Base-by-base conservation (phyloP, 305 asterid genomes). In the Fraxinus ornus region DNA sequence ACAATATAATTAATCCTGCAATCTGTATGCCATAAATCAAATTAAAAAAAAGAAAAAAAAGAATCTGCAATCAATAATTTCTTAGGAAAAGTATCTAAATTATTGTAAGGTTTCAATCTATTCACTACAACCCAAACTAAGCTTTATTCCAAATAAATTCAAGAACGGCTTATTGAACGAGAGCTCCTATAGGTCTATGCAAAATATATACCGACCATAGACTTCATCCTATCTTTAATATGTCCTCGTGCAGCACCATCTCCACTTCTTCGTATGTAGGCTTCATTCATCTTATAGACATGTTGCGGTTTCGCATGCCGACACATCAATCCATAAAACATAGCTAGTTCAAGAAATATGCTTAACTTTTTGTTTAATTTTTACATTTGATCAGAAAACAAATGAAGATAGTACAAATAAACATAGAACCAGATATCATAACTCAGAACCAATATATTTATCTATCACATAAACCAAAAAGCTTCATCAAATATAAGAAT, bases 1-100 rank as follows among this genome's bases (percentile, higher is more conserved):
- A 17, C 15, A 37, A 17, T 75, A 62, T 22, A 35, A 80, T 7
- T 64, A 70, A 44, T 66, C 83, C 70, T 55, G 36, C 84, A 62
- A 74, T 17, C 68, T 28, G 24, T 32, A 35, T 37, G 41, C 55
- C 15, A 33, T 57, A 12, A 41, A 68, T 19, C 36, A 64, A 8
- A 26, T 64, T 24, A 8, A 3, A 26, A 66, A 66, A 1, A 47
- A 36, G 3, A 36, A 37, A 1, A 41, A 41, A 41, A 41, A 41
- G 13, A 8, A 26, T 66, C 74, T 66, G 15, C 32, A 66, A 66
- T 66, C 21, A 26, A 64, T 22, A 64, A 64, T 60, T 60, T 60
- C 13, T 60, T 60, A 0, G 30, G 70, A 60, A 60, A 21, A 8
- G 30, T 21, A 60, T 60, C 12, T 21, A 60, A 60, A 2, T 19